Percentiles rank a stretch among this genome's conserved stretches.
These are phyloP conservation scores for Pavlovales sp. DNA, from an alignment of 208 protist genomes.

Conservation along the genomic window DNA sequence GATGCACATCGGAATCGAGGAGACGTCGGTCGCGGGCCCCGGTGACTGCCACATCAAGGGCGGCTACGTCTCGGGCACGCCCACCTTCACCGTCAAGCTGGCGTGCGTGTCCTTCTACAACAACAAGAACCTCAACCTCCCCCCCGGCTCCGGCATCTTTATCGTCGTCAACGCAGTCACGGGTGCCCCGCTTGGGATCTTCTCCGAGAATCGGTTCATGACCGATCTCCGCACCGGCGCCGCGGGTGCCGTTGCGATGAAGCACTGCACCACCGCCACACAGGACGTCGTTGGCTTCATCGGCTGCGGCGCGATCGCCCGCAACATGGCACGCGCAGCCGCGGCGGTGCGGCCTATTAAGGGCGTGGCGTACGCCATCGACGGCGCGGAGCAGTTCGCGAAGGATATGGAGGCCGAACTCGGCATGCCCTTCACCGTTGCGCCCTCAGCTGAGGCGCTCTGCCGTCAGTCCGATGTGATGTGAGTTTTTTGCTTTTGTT, in stretches of 20 bases:
- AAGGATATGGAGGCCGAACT: slow-evolving; percentile 31
- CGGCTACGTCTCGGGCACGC: slow-evolving; percentile 24
- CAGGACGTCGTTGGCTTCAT: slow-evolving; percentile 26
- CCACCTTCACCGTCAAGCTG: slow-evolving; percentile 48
- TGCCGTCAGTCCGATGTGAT: neutral
- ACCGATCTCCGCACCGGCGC: slow-evolving; percentile 49
- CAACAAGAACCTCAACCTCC: slow-evolving; percentile 36
- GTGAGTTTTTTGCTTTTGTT: too few relatives aligned
- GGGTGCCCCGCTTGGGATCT: slow-evolving; percentile 33
- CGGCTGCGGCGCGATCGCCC: slow-evolving; percentile 31
- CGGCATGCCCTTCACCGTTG: slow-evolving; percentile 5
- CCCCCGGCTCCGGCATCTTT: slow-evolving; percentile 45
- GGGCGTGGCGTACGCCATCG: slow-evolving; percentile 17
- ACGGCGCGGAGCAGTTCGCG: neutral
- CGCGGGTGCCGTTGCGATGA: slow-evolving; percentile 42
- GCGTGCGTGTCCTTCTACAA: slow-evolving; percentile 51
- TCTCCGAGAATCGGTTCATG: slow-evolving; percentile 47
- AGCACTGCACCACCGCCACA: slow-evolving; percentile 18
- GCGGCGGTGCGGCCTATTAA: slow-evolving; percentile 7
- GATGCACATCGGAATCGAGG: slow-evolving; percentile 50
- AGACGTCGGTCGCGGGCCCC: slow-evolving; percentile 37
- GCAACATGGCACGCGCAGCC: slow-evolving; percentile 26
- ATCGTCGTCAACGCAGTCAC: slow-evolving; percentile 40
- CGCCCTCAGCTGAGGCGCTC: slow-evolving; percentile 1
- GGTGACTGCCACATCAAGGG: slow-evolving; percentile 51